Conservation (phyloP, 108 stramenopile genomes). For the Fistulifera solaris region DNA sequence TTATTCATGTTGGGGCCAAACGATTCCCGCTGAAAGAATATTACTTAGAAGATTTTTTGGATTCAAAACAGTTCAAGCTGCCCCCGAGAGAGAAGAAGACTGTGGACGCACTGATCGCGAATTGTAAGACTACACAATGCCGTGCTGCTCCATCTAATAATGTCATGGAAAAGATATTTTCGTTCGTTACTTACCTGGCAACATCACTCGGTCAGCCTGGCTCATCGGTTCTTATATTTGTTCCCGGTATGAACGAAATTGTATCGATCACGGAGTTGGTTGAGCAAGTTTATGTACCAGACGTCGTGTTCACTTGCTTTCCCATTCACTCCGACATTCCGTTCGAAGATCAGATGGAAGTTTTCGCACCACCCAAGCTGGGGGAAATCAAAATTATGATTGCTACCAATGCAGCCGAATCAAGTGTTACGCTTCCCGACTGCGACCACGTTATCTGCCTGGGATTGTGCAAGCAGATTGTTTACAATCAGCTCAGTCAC, state of each 20-base stretch:
- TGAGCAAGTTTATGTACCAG: conserved; percentile 39
- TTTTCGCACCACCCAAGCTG: conserved; percentile 51
- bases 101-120: conserved; percentile 25
- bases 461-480: conserved; percentile 75
- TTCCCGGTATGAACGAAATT: conserved; percentile 95
- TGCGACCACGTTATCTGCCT: conserved; percentile 94
- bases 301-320: conserved; percentile 43
- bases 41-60: conserved; percentile 66
- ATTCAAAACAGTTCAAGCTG: conserved; percentile 17
- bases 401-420: conserved; percentile 97
- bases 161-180: conserved; percentile 33
- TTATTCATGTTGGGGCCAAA: conserved; percentile 74
- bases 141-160: conserved; percentile 26
- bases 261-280: conserved; percentile 67
- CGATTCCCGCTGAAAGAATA: conserved; percentile 69
- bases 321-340: conserved; percentile 92
- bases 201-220: conserved; percentile 50
- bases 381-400: conserved; percentile 87
- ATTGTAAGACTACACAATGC: conserved; percentile 45
- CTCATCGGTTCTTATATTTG: conserved; percentile 88
- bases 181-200: conserved; percentile 38
- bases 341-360: conserved; percentile 85
- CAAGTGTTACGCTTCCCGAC: conserved; percentile 92
- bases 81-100: conserved; percentile 26
- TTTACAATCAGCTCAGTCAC: conserved; percentile 60